A percentile compares a stretch with the other conserved stretches of the same genome.
Evolutionary conservation across 306 rosid species (phyloP).

Genomic region (Boehmeria nivea): DNA sequence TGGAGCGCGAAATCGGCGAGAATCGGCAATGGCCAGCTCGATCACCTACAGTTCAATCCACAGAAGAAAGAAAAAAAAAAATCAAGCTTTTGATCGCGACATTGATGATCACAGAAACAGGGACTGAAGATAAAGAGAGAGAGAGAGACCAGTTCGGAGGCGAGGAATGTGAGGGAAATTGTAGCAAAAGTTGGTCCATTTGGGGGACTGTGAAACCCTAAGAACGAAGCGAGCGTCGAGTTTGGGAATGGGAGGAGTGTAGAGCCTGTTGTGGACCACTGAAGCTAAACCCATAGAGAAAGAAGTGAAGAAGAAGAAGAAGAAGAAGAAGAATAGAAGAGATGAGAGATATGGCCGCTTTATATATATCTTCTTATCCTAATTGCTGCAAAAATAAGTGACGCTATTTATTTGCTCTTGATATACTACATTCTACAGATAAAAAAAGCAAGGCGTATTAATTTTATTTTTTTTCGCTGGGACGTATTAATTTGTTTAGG

Average conservation of each 20-base stretch:
- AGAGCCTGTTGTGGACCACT: slow-evolving; percentile 38
- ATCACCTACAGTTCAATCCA: slow-evolving; percentile 30
- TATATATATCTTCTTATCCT: background rate
- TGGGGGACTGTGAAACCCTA: slow-evolving; percentile 32
- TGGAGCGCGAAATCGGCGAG: slow-evolving; percentile 35
- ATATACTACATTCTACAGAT: too few species aligned
- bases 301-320: background rate
- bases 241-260: slow-evolving; percentile 35
- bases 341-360: background rate
- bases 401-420: too few species aligned
- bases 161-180: slow-evolving; percentile 24
- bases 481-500: too few species aligned
- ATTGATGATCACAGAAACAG: background rate
- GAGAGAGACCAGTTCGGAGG: slow-evolving; percentile 39
- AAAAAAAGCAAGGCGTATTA: too few species aligned
- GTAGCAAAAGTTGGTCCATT: slow-evolving; percentile 22
- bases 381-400: too few species aligned
- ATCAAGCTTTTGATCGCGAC: slow-evolving; percentile 1
- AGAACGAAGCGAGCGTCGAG: slow-evolving; percentile 15
- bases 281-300: slow-evolving; percentile 59
- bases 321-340: background rate
- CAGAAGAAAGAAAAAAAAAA: slow-evolving; percentile 10
- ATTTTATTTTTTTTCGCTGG: too few species aligned
- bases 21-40: slow-evolving; percentile 29
- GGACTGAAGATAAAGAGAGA: background rate